phyloP scores from a whole-genome alignment of 805 yeast species.

The Teunomyces panamensis region DNA sequence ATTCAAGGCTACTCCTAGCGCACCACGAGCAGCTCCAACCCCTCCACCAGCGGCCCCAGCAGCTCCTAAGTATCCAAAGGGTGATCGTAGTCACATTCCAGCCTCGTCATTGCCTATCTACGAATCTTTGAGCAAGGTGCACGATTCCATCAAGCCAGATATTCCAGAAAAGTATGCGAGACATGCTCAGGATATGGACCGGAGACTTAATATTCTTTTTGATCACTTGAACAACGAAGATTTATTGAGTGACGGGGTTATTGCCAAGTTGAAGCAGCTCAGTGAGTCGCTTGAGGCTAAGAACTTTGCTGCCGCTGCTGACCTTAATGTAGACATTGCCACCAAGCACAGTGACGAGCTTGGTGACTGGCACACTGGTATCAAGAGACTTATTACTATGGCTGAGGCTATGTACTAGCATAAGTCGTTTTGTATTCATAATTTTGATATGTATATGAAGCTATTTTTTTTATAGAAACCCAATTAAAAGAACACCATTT shows the following conservation, averaged over 20 bases:
- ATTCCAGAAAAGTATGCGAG: constrained; percentile 72
- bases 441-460: background rate
- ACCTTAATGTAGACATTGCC: constrained; percentile 55
- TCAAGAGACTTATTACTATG: constrained; percentile 82
- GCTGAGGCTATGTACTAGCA: constrained; percentile 36
- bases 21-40: constrained; percentile 18
- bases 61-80: constrained; percentile 46
- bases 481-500: constrained; percentile 27
- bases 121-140: constrained; percentile 50
- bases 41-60: constrained; percentile 21
- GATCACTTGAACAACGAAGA: constrained; percentile 77
- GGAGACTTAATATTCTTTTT: constrained; percentile 72
- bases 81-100: constrained; percentile 69
- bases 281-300: constrained; percentile 48
- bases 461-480: background rate
- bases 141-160: constrained; percentile 63
- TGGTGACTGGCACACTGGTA: constrained; percentile 92
- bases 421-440: background rate
- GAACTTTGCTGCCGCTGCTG: constrained; percentile 60
- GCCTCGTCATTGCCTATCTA: constrained; percentile 56
- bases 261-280: constrained; percentile 51
- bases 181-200: constrained; percentile 78
- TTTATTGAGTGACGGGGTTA: constrained; percentile 54
- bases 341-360: constrained; percentile 66
- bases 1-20: constrained; percentile 6